Base-by-base conservation (phyloP, 73 alveolate genomes). In the Paramecium sexaurelia region DNA sequence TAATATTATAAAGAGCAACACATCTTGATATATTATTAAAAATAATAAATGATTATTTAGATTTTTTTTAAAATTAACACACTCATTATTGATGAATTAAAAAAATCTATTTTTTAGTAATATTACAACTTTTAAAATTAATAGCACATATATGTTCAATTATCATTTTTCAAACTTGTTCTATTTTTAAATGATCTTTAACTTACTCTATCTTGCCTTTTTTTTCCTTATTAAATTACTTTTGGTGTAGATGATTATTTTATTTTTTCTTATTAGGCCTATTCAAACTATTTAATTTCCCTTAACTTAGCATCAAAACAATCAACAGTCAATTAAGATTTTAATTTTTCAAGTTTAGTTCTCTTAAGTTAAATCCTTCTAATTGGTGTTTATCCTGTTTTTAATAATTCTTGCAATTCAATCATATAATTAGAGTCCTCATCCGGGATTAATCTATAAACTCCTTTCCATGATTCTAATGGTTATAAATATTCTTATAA, bases 321-420 rank as follows among this genome's bases (percentile, higher is more conserved):
- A 26, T 61, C 83, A 10, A 61, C 43, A 29, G 83, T 61, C 9
- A 61, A 11, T 32, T 61, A 61, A 29, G 39, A 61, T 61, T 61
- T 61, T 13, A 61, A 61, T 61, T 15, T 61, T 29, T 61, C 43
- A 6, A 61, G 47, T 61, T 61, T 61, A 2, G 39, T 27, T 61
- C 10, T 29, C 19, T 26, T 32, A 10, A 61, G 9, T 61, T 61
- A 26, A 29, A 61, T 61, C 83, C 9, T 61, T 61, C 83, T 19
- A 0, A 61, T 61, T 61, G 83, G 83, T 3, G 83, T 61, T 61
- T 61, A 20, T 11, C 83, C 83, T 29, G 83, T 61, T 61, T 61
- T 61, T 61, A 61, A 20, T 0, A 61, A 11, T 61, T 61, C 83
- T 61, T 26, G 11, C 9, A 61, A 61, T 61, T 61, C 83, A 22